These are phyloP conservation scores for Aristolochia contorta DNA, from an alignment of 164 flowering plant species.

Conservation along the genomic window DNA sequence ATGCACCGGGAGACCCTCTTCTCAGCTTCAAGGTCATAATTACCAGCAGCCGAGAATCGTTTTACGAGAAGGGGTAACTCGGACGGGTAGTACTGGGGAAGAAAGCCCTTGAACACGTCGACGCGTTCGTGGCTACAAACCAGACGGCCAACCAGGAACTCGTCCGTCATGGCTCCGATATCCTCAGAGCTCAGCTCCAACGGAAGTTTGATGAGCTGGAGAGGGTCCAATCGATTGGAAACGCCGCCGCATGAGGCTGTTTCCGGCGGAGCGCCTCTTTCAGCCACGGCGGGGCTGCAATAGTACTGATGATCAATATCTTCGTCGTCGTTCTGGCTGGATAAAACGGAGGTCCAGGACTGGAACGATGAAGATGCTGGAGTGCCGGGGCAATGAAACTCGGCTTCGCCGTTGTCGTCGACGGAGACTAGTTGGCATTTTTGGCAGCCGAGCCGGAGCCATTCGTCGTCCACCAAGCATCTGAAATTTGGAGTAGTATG, in stretches of 20 bases:
- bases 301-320: too few relatives aligned
- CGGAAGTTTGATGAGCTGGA: constrained; percentile 10
- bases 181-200: constrained; percentile 17
- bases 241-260: not conserved
- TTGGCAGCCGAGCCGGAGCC: constrained; percentile 9
- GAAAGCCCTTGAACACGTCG: constrained; percentile 13
- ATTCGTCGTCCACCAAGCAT: constrained; percentile 18
- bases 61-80: constrained; percentile 17
- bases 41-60: constrained; percentile 11
- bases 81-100: not conserved
- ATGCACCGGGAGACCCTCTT: constrained; percentile 20
- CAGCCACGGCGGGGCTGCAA: constrained; percentile 5
- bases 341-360: not conserved
- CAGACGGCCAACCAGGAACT: constrained; percentile 3
- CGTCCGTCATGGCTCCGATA: constrained; percentile 10
- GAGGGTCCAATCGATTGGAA: not conserved
- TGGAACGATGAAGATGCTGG: not conserved
- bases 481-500: constrained; percentile 16
- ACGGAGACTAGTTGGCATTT: constrained; percentile 20
- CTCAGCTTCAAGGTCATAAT: constrained; percentile 21
- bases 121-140: constrained; percentile 2
- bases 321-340: not conserved
- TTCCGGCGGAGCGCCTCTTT: not conserved
- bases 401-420: constrained; percentile 19
- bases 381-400: constrained; percentile 1